Conservation (phyloP, 73 alveolate genomes). For the Durusdinium trenchii region DNA sequence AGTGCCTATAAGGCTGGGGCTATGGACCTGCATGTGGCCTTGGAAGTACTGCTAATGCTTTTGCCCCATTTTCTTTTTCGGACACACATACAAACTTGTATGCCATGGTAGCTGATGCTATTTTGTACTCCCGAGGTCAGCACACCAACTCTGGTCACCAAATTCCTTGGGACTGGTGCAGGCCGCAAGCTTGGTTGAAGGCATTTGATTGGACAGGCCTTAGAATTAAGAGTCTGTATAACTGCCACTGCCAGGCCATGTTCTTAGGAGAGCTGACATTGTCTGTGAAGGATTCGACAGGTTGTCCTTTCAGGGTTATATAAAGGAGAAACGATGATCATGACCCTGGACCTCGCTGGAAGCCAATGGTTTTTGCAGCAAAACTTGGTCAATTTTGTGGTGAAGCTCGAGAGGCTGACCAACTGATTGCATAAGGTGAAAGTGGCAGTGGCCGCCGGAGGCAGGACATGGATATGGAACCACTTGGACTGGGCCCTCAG, state of each 20-base stretch:
- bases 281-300: neutral
- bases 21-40: conserved; percentile 95
- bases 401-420: neutral
- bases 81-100: too few relatives aligned
- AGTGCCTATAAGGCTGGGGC: conserved; percentile 76
- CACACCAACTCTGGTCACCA: conserved; percentile 94
- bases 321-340: neutral
- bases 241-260: too few relatives aligned
- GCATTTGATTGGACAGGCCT: too few relatives aligned
- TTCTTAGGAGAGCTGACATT: too few relatives aligned
- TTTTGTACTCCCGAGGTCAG: too few relatives aligned
- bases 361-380: neutral
- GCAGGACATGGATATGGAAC: conserved; percentile 95
- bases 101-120: neutral
- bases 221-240: too few relatives aligned
- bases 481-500: conserved; percentile 49
- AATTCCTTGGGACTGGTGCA: conserved; percentile 93
- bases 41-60: conserved; percentile 91
- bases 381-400: neutral
- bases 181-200: neutral
- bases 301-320: neutral
- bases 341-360: neutral
- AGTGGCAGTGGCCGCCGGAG: conserved; percentile 89
- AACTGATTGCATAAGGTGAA: conserved; percentile 21
- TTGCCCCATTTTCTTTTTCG: neutral